Conservation (phyloP, 2,329 filamentous ascomycete genomes). For the Hypoxylon sp. region DNA sequence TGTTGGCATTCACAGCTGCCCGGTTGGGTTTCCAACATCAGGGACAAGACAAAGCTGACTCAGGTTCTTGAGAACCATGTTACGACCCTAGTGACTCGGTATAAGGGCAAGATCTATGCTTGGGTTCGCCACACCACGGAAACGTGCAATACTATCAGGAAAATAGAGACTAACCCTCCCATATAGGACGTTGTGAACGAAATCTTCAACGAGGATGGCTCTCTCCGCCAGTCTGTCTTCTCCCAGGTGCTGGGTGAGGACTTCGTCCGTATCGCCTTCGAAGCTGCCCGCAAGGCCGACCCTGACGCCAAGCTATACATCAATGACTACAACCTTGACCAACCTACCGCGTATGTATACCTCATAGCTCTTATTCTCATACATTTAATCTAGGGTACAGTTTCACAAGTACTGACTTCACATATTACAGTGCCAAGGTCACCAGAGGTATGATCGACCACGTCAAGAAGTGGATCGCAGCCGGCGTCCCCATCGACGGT, state of each 20-base stretch:
- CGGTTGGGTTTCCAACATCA: conserved; percentile 68
- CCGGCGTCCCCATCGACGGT: conserved; percentile 73
- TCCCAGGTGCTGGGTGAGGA: conserved; percentile 77
- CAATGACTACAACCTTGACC: conserved; percentile 81
- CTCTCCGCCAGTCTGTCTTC: conserved; percentile 73
- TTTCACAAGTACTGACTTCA: conserved; percentile 13
- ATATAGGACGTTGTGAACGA: conserved; percentile 73
- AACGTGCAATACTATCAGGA: conserved; percentile 40
- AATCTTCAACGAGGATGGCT: conserved; percentile 74
- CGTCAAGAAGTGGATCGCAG: conserved; percentile 74
- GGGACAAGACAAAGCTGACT: conserved; percentile 60
- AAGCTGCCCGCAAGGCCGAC: conserved; percentile 76
- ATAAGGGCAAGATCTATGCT: conserved; percentile 71
- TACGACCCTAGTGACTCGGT: conserved; percentile 68
- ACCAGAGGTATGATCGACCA: conserved; percentile 65
- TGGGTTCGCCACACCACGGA: conserved; percentile 48
- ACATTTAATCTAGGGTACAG: too few species aligned
- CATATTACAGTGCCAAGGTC: conserved; percentile 63
- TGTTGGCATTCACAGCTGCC: conserved; percentile 75
- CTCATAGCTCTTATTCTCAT: background rate
- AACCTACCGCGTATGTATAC: conserved; percentile 60
- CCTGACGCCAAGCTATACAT: conserved; percentile 79
- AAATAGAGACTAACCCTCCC: conserved; percentile 63
- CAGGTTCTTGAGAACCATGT: conserved; percentile 73
- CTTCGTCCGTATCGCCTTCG: conserved; percentile 79